Conservation (phyloP, 2,329 filamentous ascomycete species). For the Ploettnerulaceae sp. region DNA sequence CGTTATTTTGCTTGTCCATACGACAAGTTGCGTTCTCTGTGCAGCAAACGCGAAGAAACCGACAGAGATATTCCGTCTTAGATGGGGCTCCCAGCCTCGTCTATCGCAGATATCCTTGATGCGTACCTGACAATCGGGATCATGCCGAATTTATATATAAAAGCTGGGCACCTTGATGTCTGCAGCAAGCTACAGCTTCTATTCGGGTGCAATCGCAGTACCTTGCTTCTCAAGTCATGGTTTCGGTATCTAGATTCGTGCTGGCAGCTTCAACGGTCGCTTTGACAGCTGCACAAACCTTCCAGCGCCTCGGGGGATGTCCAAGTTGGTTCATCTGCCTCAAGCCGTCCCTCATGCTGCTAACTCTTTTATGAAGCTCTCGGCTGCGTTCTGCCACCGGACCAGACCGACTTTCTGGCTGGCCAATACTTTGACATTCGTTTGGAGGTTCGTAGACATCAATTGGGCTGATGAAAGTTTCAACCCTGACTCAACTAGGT, state of each 20-base stretch:
- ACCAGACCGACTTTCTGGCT: conserved; percentile 72
- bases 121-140: conserved; percentile 8
- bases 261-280: conserved; percentile 37
- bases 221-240: conserved; percentile 23
- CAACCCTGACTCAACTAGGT: conserved; percentile 39
- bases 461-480: not conserved
- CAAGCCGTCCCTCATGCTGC: conserved; percentile 5
- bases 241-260: conserved; percentile 26
- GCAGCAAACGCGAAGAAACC: not conserved
- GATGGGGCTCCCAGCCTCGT: no score
- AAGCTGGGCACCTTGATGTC: conserved; percentile 37
- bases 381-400: conserved; percentile 56
- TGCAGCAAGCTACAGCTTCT: conserved; percentile 12
- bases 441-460: conserved; percentile 47
- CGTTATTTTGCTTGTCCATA: not conserved
- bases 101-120: not conserved
- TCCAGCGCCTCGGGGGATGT: conserved; percentile 55
- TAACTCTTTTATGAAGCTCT: conserved; percentile 35
- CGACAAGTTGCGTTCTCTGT: not conserved
- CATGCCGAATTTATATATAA: conserved; percentile 8
- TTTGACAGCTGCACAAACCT: conserved; percentile 49
- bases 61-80: not conserved
- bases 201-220: conserved; percentile 5
- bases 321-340: conserved; percentile 33
- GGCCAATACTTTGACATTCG: conserved; percentile 82